Evolutionary conservation across 2,329 filamentous ascomycete genomes (phyloP), one percentile per base, ranked within the genome.

Genomic region (Penicillium thymicola): DNA sequence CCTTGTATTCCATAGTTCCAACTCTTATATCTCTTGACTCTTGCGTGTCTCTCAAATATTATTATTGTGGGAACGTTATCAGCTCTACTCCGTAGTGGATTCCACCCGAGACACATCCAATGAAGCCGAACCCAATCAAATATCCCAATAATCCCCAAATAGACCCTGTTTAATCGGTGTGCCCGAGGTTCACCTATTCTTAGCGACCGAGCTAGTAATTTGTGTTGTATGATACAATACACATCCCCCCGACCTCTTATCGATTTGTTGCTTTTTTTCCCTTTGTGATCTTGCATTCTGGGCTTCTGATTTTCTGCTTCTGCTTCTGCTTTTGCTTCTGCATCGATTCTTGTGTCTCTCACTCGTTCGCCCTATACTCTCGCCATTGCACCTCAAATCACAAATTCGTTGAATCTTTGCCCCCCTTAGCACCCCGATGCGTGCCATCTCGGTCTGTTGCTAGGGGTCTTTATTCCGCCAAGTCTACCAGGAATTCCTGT

Each of bases 251-350:
- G 28, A 49, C 51, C 55, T 53, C 54, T 49, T 54, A 55, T 55
- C 51, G 55, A 50, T 55, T 58, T 58, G 51, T 58, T 50, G 44
- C 55, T 34, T 55, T 58, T 54, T 55, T 55, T 44, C 55, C 46
- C 40, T 44, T 58, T 55, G 52, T 55, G 52, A 55, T 42, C 23
- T 51, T 44, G 30, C 37, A 32, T 36, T 45, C 23, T 45, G 38
- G 32, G 48, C 37, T 18, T 42, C 21, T 45, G 18, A 16, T 16
- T 49, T 53, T 47, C 40, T 49, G 45, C 25, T 45, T 42, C 28
- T 30, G 27, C 27, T 28, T 28, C 9, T 28, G 27, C 27, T 53
- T 47, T 34, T 40, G 45, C 25, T 53, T 47, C 34, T 36, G 45
- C 18, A 40, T 42, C 21, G 27, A 23, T 49, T 32, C 46, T 42